Base-by-base conservation (phyloP, 306 rosid species). In the Amphicarpaea edgeworthii region DNA sequence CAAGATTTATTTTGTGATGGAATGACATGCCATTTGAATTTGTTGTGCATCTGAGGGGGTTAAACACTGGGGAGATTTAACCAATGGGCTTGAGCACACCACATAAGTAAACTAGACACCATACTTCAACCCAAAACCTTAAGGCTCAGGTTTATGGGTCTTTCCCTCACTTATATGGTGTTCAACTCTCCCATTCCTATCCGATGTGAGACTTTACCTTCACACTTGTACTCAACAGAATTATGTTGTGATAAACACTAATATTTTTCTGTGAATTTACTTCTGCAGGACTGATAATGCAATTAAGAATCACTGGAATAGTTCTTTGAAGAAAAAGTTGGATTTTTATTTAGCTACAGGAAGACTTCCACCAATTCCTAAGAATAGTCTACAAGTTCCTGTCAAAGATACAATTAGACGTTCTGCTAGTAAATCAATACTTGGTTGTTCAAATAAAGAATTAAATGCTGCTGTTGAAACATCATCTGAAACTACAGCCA, bases 231-330 rank as follows among this genome's bases (percentile, higher is more conserved):
- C n/a, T n/a, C n/a, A n/a, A n/a, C n/a, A n/a, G n/a, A n/a, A n/a
- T 57, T 81, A 11, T 68, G 20, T 76, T 51, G 53, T 17, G 30
- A 19, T 69, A 49, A 23, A 67, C 51, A 38, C 3, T 75, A 74
- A 57, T 57, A 79, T 62, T 60, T 42, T 28, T 60, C 50, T 5
- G 0, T 62, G 26, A 75, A 45, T 64, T 84, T 66, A 71, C 8
- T 49, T 32, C 42, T 81, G 84, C 91, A 95, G 99, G 87, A 95
- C 99, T 68, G 99, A 95, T 70, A 95, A 95, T 81, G 97, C 97
- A 20, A 95, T 95, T 83, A 95, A 95, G 88, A 95, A 95, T 68
- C 99, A 95, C 79, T 95, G 99, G 99, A 95, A 95, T 88, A 95
- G 99, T 86, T 95, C 99, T 82, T 88, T 95, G 81, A 95, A 95